Evolutionary conservation across 2,329 filamentous ascomycete genomes (phyloP), one percentile per base, ranked within the genome.

Genomic region (Neonectria punicea): DNA sequence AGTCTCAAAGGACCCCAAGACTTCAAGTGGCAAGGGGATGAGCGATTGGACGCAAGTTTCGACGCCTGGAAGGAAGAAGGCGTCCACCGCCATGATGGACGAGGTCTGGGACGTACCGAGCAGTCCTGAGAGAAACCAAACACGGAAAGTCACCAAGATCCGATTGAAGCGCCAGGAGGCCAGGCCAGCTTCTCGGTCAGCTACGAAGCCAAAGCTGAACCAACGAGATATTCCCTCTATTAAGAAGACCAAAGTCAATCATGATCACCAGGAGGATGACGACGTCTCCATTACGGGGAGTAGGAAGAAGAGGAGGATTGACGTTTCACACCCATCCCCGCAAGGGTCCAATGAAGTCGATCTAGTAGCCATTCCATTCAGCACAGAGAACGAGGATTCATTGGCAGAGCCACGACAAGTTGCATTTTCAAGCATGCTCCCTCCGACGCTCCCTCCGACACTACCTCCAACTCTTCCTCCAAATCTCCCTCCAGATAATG

Each of bases 71-170:
- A 68, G 72, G 28, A 67, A 70, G 72, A 61, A 75, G 68, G 64
- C 58, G 67, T 61, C 61, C 32, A 67, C 34, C 54, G 66, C 57
- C 39, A 61, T 70, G 68, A 74, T 70, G 61, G 70, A 68, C 28
- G 81, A 83, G 56, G 70, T 74, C 8, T 85, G 82, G 80, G 83
- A 83, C 41, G 78, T 86, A 4, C 82, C 83, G 0, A 81, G 79
- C 66, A 85, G 82, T 49, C 79, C 81, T 6, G 78, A 78, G 28
- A 66, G 50, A 36, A 50, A 22, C 13, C 65, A 64, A 30, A 41
- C 30, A 10, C 63, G 64, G 46, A 60, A 28, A 39, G 58, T 65
- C 44, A 53, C 66, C 34, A 70, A 70, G 34, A 66, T 69, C 20
- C 64, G 63, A 39, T 44, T 70, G 11, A 74, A 67, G 41, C 65